Conservation (phyloP, 148 eudicot species). For the Diospyros kaki region DNA sequence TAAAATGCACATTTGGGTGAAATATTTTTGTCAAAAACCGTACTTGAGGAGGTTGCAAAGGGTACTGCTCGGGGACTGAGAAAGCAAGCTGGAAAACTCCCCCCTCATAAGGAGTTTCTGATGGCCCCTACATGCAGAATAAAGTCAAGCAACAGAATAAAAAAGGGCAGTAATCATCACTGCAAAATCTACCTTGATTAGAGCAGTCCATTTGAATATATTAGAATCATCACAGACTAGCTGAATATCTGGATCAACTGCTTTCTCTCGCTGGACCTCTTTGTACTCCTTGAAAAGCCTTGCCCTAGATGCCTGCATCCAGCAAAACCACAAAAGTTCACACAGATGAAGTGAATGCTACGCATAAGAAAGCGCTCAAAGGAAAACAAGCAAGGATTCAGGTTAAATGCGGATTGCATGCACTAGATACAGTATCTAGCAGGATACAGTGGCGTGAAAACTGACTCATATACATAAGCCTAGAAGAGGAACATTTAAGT, state of each 20-base stretch:
- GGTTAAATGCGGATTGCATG: not conserved
- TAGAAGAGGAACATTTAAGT: not conserved
- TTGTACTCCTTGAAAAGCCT: constrained; percentile 97
- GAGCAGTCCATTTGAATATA: constrained; percentile 78
- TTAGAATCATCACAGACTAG: constrained; percentile 55
- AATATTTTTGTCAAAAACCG: constrained; percentile 93
- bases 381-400: not conserved
- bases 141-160: constrained; percentile 10
- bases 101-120: constrained; percentile 93
- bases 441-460: not conserved
- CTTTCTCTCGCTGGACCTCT: constrained; percentile 85
- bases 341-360: not conserved
- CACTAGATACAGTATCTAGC: not conserved
- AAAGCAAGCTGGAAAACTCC: constrained; percentile 99
- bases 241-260: constrained; percentile 94
- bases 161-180: not conserved
- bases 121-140: constrained; percentile 66
- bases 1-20: constrained; percentile 97
- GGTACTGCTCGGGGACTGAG: constrained; percentile 93
- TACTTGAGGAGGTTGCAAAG: constrained; percentile 99
- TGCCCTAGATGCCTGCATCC: constrained; percentile 73
- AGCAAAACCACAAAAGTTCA: not conserved
- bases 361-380: not conserved
- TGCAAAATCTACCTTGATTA: constrained; percentile 44
- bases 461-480: not conserved